Conservation (phyloP, 495 filamentous ascomycete species). For the Tuber umbilicatum region DNA sequence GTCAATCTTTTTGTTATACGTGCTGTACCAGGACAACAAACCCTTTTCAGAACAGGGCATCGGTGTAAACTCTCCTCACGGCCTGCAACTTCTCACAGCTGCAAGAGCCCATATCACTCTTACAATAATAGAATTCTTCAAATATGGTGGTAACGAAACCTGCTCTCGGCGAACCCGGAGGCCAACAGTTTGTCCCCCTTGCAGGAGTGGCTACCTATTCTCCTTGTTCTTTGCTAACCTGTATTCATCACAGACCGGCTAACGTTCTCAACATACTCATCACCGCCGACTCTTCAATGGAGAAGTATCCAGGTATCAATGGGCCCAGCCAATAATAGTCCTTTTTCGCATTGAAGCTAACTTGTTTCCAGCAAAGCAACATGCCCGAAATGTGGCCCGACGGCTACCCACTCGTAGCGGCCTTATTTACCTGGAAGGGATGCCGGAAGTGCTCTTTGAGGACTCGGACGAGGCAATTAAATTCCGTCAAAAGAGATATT, state of each 20-base stretch:
- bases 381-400: conserved; percentile 65
- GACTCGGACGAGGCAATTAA: conserved; percentile 55
- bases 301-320: conserved; percentile 31
- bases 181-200: background rate
- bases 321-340: background rate
- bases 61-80: background rate
- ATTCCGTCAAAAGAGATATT: conserved; percentile 64
- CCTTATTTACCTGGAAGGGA: conserved; percentile 56
- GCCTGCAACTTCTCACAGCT: background rate
- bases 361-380: conserved; percentile 60
- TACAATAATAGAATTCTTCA: background rate
- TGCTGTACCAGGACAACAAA: background rate
- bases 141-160: conserved; percentile 1
- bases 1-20: background rate
- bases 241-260: background rate
- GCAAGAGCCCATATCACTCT: background rate
- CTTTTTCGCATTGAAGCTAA: conserved; percentile 15
- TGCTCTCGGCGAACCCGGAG: background rate
- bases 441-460: conserved; percentile 48
- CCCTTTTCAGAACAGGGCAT: background rate
- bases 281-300: conserved; percentile 26
- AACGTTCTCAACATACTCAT: conserved; percentile 24
- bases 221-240: background rate
- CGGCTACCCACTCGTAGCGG: conserved; percentile 58
- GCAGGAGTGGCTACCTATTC: background rate